Conservation (phyloP, 192 early-diverging fungal species). For the Lunasporangiospora selenospora region DNA sequence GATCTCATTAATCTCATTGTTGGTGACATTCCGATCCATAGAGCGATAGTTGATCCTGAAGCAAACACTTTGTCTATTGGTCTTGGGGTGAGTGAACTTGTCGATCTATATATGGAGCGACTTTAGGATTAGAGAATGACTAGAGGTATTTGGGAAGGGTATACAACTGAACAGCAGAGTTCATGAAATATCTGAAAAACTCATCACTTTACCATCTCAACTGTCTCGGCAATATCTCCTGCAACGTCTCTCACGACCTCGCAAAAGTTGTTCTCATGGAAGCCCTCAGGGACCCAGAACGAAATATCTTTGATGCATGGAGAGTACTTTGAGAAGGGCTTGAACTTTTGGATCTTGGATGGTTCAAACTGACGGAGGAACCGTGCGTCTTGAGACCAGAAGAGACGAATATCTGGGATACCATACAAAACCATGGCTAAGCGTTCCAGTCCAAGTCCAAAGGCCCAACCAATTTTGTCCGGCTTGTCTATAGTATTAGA, state of each 20-base stretch:
- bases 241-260: conserved; percentile 92
- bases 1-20: conserved; percentile 94
- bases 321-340: conserved; percentile 89
- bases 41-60: conserved; percentile 96
- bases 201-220: conserved; percentile 66
- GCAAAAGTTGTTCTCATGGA: conserved; percentile 95
- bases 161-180: neutral
- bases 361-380: conserved; percentile 86
- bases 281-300: conserved; percentile 78
- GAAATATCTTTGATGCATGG: conserved; percentile 94
- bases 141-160: neutral
- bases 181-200: neutral
- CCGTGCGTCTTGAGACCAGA: conserved; percentile 91
- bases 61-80: conserved; percentile 81
- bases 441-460: conserved; percentile 96
- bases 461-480: conserved; percentile 94
- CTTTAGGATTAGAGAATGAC: neutral
- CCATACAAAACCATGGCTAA: conserved; percentile 96
- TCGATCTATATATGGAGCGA: conserved; percentile 68
- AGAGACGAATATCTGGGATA: conserved; percentile 95
- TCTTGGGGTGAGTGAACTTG: conserved; percentile 88
- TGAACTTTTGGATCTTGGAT: conserved; percentile 74
- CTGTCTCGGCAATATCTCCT: conserved; percentile 91
- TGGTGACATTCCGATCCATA: conserved; percentile 96
- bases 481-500: conserved; percentile 51